Base-by-base conservation (phyloP, 495 filamentous ascomycete species). In the Cercophora sp. region DNA sequence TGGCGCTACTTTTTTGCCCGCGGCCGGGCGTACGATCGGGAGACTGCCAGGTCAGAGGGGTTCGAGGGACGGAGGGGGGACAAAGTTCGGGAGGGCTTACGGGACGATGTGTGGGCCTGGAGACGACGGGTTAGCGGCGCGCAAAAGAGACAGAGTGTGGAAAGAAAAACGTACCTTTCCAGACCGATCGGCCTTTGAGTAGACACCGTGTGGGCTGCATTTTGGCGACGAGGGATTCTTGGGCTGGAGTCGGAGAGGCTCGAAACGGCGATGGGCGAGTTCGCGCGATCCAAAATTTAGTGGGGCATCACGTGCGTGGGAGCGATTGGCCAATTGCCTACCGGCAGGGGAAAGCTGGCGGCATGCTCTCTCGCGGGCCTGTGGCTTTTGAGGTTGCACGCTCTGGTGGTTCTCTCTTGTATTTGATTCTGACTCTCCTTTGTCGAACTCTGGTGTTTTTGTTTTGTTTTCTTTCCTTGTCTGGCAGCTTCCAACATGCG, bases 81-180 rank as follows among this genome's bases (percentile, higher is more conserved):
- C 6, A 23, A 19, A 20, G 41, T 11, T 18, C 15, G 45, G 22
- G 31, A 19, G 16, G 24, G 19, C 80, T 75, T 80, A 87, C 84
- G 85, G 84, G 46, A 88, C 84, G 59, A 88, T 85, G 60, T 87
- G 78, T 20, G 85, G 85, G 8, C 84, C 84, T 87, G 49, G 20
- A 57, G 62, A 51, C 63, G 16, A 34, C 1, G 4, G 29, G 9
- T 23, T 22, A 13, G 18, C 16, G 34, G 25, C 20, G 26, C 10
- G 20, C 18, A 10, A 24, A 34, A 25, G 1, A 13, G n/a, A 2
- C 6, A 11, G 43, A n/a, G 1, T 11, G 31, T 15, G 39, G n/a
- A 10, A 24, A n/a, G 20, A 44, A 10, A 11, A 20, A 32, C n/a
- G 43, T 48, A 48, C 46, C 46, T 48, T 48, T 48, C 46, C 46